phyloP scores from a whole-genome alignment of 495 filamentous ascomycete genomes.

The Copromyces sp. region DNA sequence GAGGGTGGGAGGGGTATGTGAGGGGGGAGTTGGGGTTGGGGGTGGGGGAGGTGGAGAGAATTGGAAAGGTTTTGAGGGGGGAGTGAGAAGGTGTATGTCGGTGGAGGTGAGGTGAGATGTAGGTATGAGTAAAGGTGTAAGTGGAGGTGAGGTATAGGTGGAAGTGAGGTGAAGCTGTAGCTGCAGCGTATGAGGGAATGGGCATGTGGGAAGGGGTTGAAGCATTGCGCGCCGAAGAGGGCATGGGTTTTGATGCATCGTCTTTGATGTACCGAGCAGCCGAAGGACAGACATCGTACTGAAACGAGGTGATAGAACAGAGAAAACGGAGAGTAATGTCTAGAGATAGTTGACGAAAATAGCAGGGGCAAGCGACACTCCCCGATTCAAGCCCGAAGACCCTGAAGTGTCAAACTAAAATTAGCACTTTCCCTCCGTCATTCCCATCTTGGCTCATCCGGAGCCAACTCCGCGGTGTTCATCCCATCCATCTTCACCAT shows the following conservation, averaged over 20 bases:
- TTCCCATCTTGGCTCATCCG: neutral
- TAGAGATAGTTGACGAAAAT: neutral
- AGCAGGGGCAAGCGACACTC: neutral
- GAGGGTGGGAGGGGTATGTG: slow-evolving; percentile 36
- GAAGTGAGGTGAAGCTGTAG: neutral
- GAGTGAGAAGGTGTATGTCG: neutral
- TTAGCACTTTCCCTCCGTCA: neutral
- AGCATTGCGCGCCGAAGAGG: neutral
- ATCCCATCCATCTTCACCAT: neutral
- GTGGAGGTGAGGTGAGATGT: neutral
- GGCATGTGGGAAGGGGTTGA: neutral
- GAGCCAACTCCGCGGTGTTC: neutral
- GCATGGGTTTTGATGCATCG: neutral
- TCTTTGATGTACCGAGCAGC: neutral
- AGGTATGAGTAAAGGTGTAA: neutral
- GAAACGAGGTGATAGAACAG: neutral
- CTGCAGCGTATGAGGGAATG: neutral
- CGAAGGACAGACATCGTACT: neutral
- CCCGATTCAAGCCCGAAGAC: neutral
- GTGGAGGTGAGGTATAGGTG: neutral
- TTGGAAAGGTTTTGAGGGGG: slow-evolving; percentile 27
- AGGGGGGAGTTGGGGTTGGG: slow-evolving; percentile 29
- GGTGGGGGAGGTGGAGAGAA: slow-evolving; percentile 27
- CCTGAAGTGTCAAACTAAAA: neutral
- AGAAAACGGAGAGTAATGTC: neutral